Conservation (phyloP, 2,329 filamentous ascomycete species). For the Cryphonectria nitschkei region DNA sequence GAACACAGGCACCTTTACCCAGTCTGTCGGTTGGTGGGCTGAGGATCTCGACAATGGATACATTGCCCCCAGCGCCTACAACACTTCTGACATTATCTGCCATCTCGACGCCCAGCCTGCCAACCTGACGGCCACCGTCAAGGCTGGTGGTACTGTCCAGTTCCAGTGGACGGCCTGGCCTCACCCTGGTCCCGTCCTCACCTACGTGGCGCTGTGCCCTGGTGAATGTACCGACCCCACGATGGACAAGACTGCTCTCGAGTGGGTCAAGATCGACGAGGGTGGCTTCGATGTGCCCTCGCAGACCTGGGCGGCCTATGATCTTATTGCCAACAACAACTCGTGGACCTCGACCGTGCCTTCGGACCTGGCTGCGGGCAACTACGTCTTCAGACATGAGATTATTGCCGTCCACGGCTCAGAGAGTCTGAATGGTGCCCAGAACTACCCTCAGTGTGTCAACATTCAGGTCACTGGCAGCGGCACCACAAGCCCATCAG, state of each 20-base stretch:
- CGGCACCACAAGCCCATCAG: conserved; percentile 36
- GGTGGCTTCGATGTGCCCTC: conserved; percentile 36
- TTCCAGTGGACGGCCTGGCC: conserved; percentile 38
- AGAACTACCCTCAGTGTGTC: conserved; percentile 53
- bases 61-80: conserved; percentile 20
- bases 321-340: conserved; percentile 53
- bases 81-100: conserved; percentile 28
- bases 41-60: conserved; percentile 35
- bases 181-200: conserved; percentile 37
- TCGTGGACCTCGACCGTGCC: conserved; percentile 48
- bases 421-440: conserved; percentile 46
- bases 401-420: conserved; percentile 52
- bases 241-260: conserved; percentile 37
- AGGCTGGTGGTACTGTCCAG: conserved; percentile 29
- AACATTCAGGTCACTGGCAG: conserved; percentile 48
- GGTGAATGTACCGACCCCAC: conserved; percentile 33
- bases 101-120: conserved; percentile 17
- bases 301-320: conserved; percentile 41
- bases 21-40: conserved; percentile 37
- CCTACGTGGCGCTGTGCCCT: conserved; percentile 37
- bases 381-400: conserved; percentile 54
- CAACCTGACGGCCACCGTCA: conserved; percentile 25
- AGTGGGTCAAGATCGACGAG: conserved; percentile 44
- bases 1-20: conserved; percentile 34
- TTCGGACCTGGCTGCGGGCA: conserved; percentile 39